Conservation (phyloP, 805 yeast genomes). For the Lipomyces mesembrius region DNA sequence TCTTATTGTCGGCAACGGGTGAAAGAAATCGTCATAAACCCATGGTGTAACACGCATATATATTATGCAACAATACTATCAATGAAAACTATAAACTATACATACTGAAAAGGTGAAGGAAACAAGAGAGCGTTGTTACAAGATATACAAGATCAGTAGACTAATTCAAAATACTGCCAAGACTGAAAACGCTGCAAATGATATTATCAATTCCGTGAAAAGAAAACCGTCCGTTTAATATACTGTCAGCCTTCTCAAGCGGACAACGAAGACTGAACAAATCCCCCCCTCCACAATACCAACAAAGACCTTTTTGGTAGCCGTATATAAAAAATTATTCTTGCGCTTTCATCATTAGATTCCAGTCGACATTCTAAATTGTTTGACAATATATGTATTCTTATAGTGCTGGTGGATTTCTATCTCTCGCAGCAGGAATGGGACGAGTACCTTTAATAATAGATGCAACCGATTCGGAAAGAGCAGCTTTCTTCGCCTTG, state of each 20-base stretch:
- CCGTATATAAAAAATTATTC: neutral
- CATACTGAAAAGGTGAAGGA: neutral
- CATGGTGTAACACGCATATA: neutral
- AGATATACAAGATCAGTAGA: neutral
- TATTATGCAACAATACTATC: neutral
- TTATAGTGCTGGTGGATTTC: neutral
- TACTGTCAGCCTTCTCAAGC: neutral
- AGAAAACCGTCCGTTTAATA: neutral
- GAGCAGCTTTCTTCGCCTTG: conserved; percentile 12
- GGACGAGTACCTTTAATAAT: conserved; percentile 3
- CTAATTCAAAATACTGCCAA: conserved; percentile 1
- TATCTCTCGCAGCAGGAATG: conserved; percentile 1
- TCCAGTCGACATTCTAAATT: neutral
- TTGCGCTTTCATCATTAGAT: neutral
- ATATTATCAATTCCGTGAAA: neutral
- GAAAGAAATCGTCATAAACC: neutral
- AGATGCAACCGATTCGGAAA: conserved; percentile 1
- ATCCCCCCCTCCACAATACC: neutral
- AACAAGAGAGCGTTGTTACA: neutral
- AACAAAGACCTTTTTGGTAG: conserved; percentile 2
- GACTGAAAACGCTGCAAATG: neutral
- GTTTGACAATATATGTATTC: neutral
- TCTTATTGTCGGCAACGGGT: neutral
- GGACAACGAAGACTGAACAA: neutral
- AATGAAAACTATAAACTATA: neutral